Base-by-base conservation (phyloP, 371 early-diverging fungal species). In the Mucor indicus region DNA sequence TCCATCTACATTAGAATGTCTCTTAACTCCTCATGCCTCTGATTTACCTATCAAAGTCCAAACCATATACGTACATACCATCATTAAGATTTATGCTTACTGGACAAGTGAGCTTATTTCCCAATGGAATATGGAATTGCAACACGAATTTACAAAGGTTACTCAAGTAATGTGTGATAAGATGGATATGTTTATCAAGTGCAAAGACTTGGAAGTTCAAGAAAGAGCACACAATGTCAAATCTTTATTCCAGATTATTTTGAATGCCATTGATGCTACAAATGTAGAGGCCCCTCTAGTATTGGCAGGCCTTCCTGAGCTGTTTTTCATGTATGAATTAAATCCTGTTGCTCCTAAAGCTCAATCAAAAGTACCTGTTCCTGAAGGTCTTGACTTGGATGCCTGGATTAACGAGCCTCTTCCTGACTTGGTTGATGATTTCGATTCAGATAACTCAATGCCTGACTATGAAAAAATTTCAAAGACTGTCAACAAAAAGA, bases 321-420 rank as follows among this genome's bases (percentile, higher is more conserved):
- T 85, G 8, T 87, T 93, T 59, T 88, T 88, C 43, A 67, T 69
- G 7, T 90, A 87, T 48, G 95, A 93, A 41, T 71, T 97, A 13
- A 94, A 93, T 49, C 96, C 96, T 1, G 95, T 97, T 0, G 90
- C 92, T 3, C 84, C 89, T n/a, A 90, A 86, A 43, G 95, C 96
- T 0, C 95, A 95, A 63, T 77, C 78, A 48, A 90, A 90, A 59
- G 92, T 97, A 0, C 89, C 91, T 16, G 64, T 92, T 1, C 95
- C 95, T 10, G 89, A 91, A n/a, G 92, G 85, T 10, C 57, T 96
- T 46, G 91, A 93, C 56, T 60, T 95, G 25, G 94, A 94, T 43
- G 55, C 79, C 9, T 88, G 86, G 85, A 90, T 95, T 44, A 75
- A 80, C 44, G 80, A 83, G 11, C 82, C 85, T 8, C 64, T 85